Evolutionary conservation across 2,329 filamentous ascomycete species (phyloP), one percentile per base, ranked within the genome.

Genomic region (Talaromyces pinophilus): DNA sequence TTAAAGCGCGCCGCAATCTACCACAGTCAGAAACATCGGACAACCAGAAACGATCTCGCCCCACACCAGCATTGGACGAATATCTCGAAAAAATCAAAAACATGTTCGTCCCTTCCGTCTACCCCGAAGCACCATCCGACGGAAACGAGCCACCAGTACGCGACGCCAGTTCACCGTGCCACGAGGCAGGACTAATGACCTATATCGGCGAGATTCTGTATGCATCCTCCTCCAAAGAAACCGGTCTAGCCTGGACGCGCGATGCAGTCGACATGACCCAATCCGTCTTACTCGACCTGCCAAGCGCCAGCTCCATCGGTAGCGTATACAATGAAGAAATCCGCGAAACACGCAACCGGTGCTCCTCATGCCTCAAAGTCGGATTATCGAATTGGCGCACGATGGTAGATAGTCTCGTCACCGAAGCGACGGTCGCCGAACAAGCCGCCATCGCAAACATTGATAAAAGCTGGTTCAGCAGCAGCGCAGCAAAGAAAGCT

Each of bases 201-300:
- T 95, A 97, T 78, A 94, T 98, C 69, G 94, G 94, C 67, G 94
- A 98, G 80, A 96, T 98, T 62, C 85, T 98, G 38, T 97, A 91
- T 77, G 87, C 92, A 0, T 86, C 86, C 4, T 84, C 86, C n/a
- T 80, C 82, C 19, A 81, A 77, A 19, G 88, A 92, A 59, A 89
- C 90, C 68, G 94, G 93, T 0, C 83, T 97, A 1, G 88, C 88
- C 5, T 98, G 94, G 94, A 97, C 94, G 0, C 87, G 92, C 64
- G 92, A 97, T 69, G 93, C 90, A 30, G 92, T 96, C 38, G 90
- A 93, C 70, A 81, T 91, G 1, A 90, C 93, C 2, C 93, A 93
- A 78, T 84, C 88, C 68, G 88, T 88, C 72, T 78, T 79, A 8
- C 72, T 74, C 62, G 71, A 80, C 69, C 67, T 79, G 70, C 65